Evolutionary conservation across 1,139 yeast genomes (phyloP), one percentile per base, ranked within the genome.

Genomic region (Yarrowia galli): DNA sequence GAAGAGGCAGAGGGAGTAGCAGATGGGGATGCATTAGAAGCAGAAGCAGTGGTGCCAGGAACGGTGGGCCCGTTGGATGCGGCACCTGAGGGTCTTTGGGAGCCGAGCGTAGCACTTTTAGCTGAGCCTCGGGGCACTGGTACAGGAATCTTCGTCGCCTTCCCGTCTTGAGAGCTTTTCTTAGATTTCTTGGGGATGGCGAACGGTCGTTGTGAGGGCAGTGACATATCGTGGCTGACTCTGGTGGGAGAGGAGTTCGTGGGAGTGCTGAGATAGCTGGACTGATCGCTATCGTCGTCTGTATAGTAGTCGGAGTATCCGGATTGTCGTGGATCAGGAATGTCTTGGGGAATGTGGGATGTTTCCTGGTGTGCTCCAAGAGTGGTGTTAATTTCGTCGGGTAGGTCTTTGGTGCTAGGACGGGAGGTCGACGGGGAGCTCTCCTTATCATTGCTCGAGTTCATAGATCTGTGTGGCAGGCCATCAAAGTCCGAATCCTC

Each of bases 291-390:
- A 4, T 18, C 28, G 16, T 25, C 20, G 15, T 20, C 48, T 3
- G 9, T 22, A 10, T 16, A 5, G 28, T 43, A 22, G 28, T 43
- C 48, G 1, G 12, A 20, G 48, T 13, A 22, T 8, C 9, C 28
- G 16, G 10, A 6, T 20, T 43, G 25, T 43, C n/a, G 48, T 1
- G 48, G 48, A 10, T 43, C 28, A 13, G 48, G 48, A 43, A 43
- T 43, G 48, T 36, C 60, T 53, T 53, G 60, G 4, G 60, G 60
- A 12, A 53, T 20, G 18, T 22, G 45, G 15, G 45, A 36, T 20
- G 38, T 10, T 23, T 53, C 60, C 20, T 36, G 35, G 45, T 53
- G 60, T 15, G 43, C 45, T 23, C 60, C 45, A 6, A 53, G 45
- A 36, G 58, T n/a, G 28, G 45, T 28, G 3, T 20, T 10, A 6